Evolutionary conservation across 176 grass and related monocot genomes (phyloP).

Genomic region (Oryza nivara): DNA sequence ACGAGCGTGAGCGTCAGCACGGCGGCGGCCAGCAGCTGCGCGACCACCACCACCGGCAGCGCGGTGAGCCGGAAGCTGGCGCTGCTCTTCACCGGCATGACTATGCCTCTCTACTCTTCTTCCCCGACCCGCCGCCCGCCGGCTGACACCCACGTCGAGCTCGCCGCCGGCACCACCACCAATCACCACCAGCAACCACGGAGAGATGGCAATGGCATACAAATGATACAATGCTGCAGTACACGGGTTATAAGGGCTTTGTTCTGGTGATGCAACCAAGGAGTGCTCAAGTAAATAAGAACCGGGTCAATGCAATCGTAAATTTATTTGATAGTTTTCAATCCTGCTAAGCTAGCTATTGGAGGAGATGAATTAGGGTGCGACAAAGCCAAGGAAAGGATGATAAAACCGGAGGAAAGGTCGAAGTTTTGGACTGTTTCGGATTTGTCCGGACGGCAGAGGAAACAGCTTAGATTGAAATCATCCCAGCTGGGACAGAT

Average conservation of each 20-base stretch:
- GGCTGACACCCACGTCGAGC: background rate
- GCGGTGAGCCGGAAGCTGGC: constrained; percentile 44
- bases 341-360: background rate
- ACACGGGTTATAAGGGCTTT: background rate
- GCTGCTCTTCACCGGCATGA: constrained; percentile 52
- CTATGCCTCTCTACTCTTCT: background rate
- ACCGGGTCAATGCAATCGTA: background rate
- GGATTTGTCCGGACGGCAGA: constrained; percentile 33
- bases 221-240: too few species aligned
- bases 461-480: background rate
- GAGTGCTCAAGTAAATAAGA: background rate
- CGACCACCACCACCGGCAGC: constrained; percentile 30
- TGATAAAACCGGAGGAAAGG: too few species aligned
- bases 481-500: background rate
- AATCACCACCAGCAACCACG: background rate
- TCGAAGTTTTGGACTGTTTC: constrained; percentile 7
- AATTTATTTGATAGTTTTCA: too few species aligned
- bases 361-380: background rate
- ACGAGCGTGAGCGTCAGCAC: constrained; percentile 50
- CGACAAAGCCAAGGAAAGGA: background rate
- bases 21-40: constrained; percentile 52
- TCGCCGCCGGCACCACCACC: background rate
- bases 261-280: constrained; percentile 20
- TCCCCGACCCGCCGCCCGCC: background rate
- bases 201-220: background rate